These are phyloP conservation scores for Citrullus colocynthis DNA, from an alignment of 306 rosid species.

Conservation along the genomic window DNA sequence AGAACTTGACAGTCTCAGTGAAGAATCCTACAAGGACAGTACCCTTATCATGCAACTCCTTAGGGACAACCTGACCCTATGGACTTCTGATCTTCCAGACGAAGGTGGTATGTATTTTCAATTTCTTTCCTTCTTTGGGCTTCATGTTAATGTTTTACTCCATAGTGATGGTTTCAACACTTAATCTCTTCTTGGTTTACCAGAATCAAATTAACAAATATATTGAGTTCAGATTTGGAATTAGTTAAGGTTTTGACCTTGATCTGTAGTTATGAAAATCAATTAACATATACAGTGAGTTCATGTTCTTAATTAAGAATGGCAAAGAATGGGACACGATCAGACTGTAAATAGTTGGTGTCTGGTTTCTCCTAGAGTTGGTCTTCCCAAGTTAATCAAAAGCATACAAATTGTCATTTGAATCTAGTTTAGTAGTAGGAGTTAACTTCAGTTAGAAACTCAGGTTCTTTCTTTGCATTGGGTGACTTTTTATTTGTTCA, in stretches of 20 bases:
- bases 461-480: neutral
- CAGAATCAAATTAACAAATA: neutral
- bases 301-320: neutral
- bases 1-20: slow-evolving; percentile 28
- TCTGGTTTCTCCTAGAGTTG: neutral
- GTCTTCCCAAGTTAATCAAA: neutral
- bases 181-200: slow-evolving; percentile 1
- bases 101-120: slow-evolving; percentile 29
- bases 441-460: neutral
- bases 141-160: neutral
- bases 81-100: slow-evolving; percentile 56
- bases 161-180: neutral
- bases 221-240: neutral
- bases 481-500: neutral
- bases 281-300: neutral
- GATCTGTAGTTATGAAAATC: neutral
- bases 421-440: neutral
- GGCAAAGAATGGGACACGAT: neutral
- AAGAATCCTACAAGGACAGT: slow-evolving; percentile 60
- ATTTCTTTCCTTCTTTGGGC: neutral
- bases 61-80: slow-evolving; percentile 59
- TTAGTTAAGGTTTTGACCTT: neutral
- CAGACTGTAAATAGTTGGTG: neutral
- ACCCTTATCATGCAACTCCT: slow-evolving; percentile 64
- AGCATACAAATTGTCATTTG: neutral